Evolutionary conservation across 1,139 yeast genomes (phyloP).

Genomic region (Sugiyamaella neomexicana): DNA sequence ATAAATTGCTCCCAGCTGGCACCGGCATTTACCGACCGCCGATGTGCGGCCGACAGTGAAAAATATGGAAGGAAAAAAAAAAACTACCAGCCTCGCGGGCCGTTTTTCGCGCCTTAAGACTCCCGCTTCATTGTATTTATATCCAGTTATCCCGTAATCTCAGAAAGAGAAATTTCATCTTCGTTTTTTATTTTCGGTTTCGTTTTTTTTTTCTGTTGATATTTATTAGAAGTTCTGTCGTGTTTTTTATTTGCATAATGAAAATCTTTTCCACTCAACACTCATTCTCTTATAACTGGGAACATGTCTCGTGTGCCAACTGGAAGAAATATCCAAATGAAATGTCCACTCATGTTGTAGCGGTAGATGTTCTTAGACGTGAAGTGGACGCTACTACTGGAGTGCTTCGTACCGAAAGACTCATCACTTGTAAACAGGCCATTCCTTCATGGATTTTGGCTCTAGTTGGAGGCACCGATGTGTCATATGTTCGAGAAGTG

Average conservation of each 20-base stretch:
- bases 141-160: no score
- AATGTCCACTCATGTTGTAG: conserved; percentile 88
- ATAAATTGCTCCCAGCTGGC: neutral
- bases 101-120: no score
- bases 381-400: conserved; percentile 59
- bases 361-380: conserved; percentile 82
- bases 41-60: neutral
- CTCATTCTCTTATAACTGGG: conserved; percentile 83
- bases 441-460: conserved; percentile 80
- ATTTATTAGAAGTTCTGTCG: neutral
- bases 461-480: conserved; percentile 71
- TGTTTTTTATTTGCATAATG: conserved; percentile 48
- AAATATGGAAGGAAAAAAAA: neutral
- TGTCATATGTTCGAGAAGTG: conserved; percentile 83
- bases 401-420: conserved; percentile 74
- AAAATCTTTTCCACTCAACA: conserved; percentile 72
- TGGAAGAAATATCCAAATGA: conserved; percentile 97
- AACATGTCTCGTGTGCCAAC: conserved; percentile 91
- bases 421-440: conserved; percentile 85
- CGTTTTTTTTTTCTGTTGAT: no score
- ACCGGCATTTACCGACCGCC: neutral
- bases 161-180: no score
- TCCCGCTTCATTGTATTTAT: no score
- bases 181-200: no score
- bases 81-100: neutral